Conservation (phyloP, 257 asterid genomes). For the Solanum ahanhuiri region DNA sequence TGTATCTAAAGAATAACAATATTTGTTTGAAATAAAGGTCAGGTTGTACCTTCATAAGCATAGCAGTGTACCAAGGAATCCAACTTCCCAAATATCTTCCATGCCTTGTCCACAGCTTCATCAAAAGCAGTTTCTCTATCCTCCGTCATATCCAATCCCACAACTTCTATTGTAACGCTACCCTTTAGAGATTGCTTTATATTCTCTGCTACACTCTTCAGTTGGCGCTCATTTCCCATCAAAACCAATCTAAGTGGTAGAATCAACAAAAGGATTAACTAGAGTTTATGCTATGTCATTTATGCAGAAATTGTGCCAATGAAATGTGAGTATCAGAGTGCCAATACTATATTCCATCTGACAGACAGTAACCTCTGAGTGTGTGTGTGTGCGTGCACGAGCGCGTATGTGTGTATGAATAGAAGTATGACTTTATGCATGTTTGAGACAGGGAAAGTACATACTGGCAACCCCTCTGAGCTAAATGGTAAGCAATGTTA, state of each 20-base stretch:
- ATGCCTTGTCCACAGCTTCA: slow-evolving; percentile 63
- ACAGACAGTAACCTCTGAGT: not conserved
- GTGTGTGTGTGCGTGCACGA: too few relatives aligned
- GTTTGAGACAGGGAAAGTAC: not conserved
- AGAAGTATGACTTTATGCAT: not conserved
- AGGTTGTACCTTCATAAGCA: slow-evolving; percentile 62
- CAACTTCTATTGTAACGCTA: slow-evolving; percentile 38
- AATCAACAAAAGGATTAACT: not conserved
- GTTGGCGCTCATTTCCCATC: slow-evolving; percentile 62
- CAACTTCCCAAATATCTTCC: slow-evolving; percentile 36
- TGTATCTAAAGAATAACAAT: not conserved
- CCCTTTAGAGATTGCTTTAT: slow-evolving; percentile 37
- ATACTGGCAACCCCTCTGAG: slow-evolving; percentile 82
- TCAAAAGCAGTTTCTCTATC: slow-evolving; percentile 42
- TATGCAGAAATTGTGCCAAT: not conserved
- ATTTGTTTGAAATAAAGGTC: not conserved
- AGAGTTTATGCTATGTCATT: not conserved
- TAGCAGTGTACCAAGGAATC: slow-evolving; percentile 79
- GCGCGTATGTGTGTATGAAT: not conserved
- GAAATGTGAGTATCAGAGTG: not conserved
- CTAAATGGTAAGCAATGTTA: slow-evolving; percentile 59
- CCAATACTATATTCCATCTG: not conserved
- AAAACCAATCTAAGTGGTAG: slow-evolving; percentile 47
- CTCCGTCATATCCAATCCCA: slow-evolving; percentile 66
- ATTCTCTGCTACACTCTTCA: slow-evolving; percentile 43